Conservation (phyloP, 208 protist genomes). For the Trichomonas gallinae region DNA sequence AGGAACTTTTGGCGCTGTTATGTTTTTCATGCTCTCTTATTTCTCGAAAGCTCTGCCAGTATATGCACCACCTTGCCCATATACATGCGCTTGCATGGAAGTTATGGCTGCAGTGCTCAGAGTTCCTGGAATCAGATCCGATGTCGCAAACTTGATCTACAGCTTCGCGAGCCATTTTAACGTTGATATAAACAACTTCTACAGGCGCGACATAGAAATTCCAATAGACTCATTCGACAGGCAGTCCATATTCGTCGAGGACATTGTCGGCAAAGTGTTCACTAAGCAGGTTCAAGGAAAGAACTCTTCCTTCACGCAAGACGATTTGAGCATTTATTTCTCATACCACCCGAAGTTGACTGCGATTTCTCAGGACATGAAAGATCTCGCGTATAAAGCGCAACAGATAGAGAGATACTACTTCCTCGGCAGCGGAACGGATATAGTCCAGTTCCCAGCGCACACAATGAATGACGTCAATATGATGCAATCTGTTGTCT, state of each 20-base stretch:
- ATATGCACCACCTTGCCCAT: background rate
- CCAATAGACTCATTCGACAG: background rate
- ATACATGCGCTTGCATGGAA: background rate
- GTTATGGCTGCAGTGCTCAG: background rate
- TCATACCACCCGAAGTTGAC: background rate
- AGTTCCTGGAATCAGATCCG: background rate
- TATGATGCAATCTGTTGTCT: background rate
- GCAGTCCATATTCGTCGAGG: background rate
- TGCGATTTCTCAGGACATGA: background rate
- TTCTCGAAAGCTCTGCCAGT: background rate
- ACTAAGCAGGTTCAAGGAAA: background rate
- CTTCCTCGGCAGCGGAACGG: background rate
- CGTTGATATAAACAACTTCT: background rate
- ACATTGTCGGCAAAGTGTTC: background rate
- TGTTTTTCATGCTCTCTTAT: background rate
- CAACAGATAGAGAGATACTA: background rate
- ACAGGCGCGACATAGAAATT: background rate
- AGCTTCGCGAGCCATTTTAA: background rate
- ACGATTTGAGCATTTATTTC: background rate
- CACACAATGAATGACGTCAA: background rate
- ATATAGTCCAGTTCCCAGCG: background rate
- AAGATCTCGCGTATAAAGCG: background rate
- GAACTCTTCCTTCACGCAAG: background rate
- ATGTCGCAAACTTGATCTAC: background rate
- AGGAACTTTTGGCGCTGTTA: background rate